These are phyloP conservation scores for Tilletia setariae DNA, from an alignment of 1,284 basidiomycete genomes.

Conservation along the genomic window DNA sequence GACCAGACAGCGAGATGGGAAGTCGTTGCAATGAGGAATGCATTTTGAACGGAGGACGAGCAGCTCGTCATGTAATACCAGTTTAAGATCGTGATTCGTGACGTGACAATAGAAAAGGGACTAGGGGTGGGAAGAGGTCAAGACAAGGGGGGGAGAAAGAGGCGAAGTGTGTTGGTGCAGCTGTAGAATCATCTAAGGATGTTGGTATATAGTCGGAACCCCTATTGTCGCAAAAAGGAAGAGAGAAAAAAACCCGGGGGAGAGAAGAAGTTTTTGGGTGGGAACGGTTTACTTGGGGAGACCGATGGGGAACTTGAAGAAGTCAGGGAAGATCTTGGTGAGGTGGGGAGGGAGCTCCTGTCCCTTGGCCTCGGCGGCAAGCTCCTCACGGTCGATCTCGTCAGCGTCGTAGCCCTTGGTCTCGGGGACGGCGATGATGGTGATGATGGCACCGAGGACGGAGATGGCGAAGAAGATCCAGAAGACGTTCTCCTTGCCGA, in stretches of 20 bases:
- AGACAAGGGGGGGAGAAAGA: neutral
- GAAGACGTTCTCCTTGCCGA: constrained; percentile 41
- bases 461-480: constrained; percentile 51
- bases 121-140: neutral
- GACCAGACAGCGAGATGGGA: too few relatives aligned
- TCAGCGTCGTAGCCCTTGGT: constrained; percentile 48
- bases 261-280: neutral
- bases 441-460: constrained; percentile 37
- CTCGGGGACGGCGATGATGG: constrained; percentile 40
- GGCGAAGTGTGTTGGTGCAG: neutral
- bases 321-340: neutral
- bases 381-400: constrained; percentile 43
- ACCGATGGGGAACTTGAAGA: neutral
- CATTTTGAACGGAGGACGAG: too few relatives aligned
- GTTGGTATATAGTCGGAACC: constrained; percentile 8
- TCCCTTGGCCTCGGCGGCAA: constrained; percentile 27
- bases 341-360: constrained; percentile 1
- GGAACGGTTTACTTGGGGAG: neutral
- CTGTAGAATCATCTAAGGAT: constrained; percentile 5
- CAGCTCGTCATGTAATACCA: neutral
- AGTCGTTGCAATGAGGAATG: too few relatives aligned
- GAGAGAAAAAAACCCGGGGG: neutral
- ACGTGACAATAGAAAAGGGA: neutral
- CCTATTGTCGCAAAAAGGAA: neutral
- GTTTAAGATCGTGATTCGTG: constrained; percentile 4